These are phyloP conservation scores for Nymphaea thermarum DNA, from an alignment of 164 flowering plant genomes.

Conservation along the genomic window DNA sequence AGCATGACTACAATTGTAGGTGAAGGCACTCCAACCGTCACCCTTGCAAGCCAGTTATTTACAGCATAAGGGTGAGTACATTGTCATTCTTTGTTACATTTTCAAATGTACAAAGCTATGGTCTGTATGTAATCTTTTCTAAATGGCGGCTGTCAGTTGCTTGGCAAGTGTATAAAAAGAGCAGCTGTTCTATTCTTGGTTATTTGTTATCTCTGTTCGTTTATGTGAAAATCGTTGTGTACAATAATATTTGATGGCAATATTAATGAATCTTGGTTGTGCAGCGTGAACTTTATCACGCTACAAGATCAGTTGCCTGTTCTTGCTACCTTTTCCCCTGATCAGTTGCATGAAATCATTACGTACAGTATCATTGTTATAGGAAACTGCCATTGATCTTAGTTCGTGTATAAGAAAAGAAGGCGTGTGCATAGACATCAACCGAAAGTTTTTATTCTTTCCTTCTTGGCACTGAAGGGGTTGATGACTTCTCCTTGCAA, in stretches of 20 bases:
- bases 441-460: too few relatives aligned
- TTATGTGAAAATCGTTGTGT: background rate
- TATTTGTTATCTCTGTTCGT: background rate
- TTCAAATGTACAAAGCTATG: background rate
- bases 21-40: conserved; percentile 67
- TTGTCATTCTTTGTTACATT: background rate
- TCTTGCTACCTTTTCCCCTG: too few relatives aligned
- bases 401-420: too few relatives aligned
- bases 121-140: conserved; percentile 13
- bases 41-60: conserved; percentile 77
- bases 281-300: background rate
- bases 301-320: too few relatives aligned
- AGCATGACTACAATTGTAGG: conserved; percentile 76
- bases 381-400: too few relatives aligned
- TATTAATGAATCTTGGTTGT: background rate
- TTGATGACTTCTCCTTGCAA: too few relatives aligned
- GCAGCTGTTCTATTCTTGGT: conserved; percentile 35
- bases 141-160: conserved; percentile 37
- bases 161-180: conserved; percentile 66
- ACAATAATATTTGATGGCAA: too few relatives aligned
- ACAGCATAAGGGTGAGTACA: conserved; percentile 32
- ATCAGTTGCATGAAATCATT: too few relatives aligned
- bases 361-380: too few relatives aligned
- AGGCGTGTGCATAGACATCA: too few relatives aligned
- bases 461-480: too few relatives aligned